phyloP scores from a whole-genome alignment of 1,284 basidiomycete genomes.

The Megacollybia platyphylla region DNA sequence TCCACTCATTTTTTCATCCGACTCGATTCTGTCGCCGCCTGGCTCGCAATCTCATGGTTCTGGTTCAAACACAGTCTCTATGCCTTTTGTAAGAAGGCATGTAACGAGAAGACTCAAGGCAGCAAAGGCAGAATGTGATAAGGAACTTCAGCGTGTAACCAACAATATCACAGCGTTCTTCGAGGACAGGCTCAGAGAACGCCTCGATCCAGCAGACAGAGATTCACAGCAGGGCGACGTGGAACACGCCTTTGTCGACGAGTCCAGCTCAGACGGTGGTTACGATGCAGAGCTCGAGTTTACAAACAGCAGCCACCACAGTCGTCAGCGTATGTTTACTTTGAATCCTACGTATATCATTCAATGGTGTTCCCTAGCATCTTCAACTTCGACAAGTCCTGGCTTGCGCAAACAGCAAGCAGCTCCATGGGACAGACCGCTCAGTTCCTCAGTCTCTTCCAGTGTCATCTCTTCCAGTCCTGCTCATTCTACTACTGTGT shows the following conservation, averaged over 20 bases:
- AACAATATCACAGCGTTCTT: constrained; percentile 90
- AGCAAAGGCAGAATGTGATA: constrained; percentile 93
- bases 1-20: constrained; percentile 65
- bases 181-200: constrained; percentile 74
- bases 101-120: constrained; percentile 87
- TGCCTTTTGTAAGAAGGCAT: constrained; percentile 88
- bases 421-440: constrained; percentile 53
- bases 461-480: constrained; percentile 42
- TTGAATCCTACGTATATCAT: constrained; percentile 30
- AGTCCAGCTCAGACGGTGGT: constrained; percentile 65
- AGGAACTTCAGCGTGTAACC: constrained; percentile 85
- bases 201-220: constrained; percentile 47
- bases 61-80: constrained; percentile 63
- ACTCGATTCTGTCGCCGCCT: constrained; percentile 41
- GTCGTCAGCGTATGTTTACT: constrained; percentile 61
- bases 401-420: constrained; percentile 51
- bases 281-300: constrained; percentile 66
- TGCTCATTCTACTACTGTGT: constrained; percentile 37
- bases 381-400: constrained; percentile 44
- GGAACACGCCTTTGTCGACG: constrained; percentile 44
- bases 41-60: constrained; percentile 33
- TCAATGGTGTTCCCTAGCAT: constrained; percentile 45
- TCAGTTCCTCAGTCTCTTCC: constrained; percentile 35
- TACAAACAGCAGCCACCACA: constrained; percentile 31
- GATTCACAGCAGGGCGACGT: constrained; percentile 47